Conservation (phyloP, 176 grass and related monocot species). For the Oryza punctata region DNA sequence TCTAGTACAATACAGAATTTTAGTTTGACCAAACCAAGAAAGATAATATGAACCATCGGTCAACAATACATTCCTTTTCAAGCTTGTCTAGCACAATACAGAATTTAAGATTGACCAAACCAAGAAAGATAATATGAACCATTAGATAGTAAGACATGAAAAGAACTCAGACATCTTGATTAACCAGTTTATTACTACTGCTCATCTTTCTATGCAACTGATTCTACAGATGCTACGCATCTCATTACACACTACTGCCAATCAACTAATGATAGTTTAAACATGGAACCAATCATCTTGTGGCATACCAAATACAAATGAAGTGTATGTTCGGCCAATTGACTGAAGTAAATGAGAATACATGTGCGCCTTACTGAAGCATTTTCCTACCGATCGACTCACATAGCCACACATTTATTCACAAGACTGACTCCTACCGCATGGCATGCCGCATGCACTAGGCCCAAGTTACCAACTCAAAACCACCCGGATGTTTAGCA, state of each 20-base stretch:
- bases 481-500: not conserved
- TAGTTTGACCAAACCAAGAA: not conserved
- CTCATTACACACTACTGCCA: not conserved
- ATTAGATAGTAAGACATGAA: not conserved
- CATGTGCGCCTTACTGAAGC: not conserved
- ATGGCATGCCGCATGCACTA: not conserved
- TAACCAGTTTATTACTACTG: not conserved
- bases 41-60: not conserved
- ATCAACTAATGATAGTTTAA: not conserved
- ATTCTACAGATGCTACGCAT: not conserved
- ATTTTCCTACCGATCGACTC: not conserved
- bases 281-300: constrained; percentile 3
- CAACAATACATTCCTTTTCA: not conserved
- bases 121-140: not conserved
- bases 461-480: not conserved
- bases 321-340: not conserved
- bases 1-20: not conserved
- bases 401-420: not conserved
- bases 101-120: not conserved
- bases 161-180: not conserved
- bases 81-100: not conserved
- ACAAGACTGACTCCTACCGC: not conserved
- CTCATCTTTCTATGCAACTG: not conserved
- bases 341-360: not conserved
- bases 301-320: not conserved